Conservation (phyloP, 768 basidiomycete genomes). For the Macrocybe gigantea region DNA sequence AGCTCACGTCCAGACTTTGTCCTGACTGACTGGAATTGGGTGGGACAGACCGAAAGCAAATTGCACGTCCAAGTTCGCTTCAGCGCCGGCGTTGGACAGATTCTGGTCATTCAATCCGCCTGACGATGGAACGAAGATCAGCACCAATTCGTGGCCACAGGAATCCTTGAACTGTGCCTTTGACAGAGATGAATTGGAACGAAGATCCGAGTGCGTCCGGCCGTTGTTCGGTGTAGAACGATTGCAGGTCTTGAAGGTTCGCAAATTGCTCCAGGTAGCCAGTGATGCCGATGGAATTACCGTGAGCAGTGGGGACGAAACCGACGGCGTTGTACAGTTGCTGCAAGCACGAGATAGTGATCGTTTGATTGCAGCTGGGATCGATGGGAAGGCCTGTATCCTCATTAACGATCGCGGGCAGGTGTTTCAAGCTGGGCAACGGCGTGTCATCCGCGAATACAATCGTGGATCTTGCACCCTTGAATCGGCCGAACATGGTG, state of each 20-base stretch:
- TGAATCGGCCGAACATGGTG: constrained; percentile 46
- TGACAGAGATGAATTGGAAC: constrained; percentile 49
- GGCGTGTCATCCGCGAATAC: constrained; percentile 17
- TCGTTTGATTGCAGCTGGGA: constrained; percentile 39
- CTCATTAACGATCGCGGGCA: constrained; percentile 3
- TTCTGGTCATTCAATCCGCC: constrained; percentile 60
- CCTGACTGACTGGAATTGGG: constrained; percentile 39
- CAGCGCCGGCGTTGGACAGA: constrained; percentile 43
- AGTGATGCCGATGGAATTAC: constrained; percentile 49
- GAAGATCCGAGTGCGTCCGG: constrained; percentile 43
- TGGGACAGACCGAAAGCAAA: constrained; percentile 60
- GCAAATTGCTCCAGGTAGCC: constrained; percentile 49
- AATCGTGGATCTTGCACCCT: constrained; percentile 10
- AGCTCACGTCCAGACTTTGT: too few species aligned
- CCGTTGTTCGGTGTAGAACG: constrained; percentile 42
- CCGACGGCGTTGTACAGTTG: constrained; percentile 50
- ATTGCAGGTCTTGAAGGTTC: constrained; percentile 45
- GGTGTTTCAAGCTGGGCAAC: constrained; percentile 3
- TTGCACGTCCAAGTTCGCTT: constrained; percentile 66
- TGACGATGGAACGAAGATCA: constrained; percentile 11
- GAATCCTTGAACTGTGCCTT: neutral
- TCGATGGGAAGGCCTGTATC: constrained; percentile 32
- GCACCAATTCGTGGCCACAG: too few species aligned
- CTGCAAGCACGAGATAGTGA: constrained; percentile 48
- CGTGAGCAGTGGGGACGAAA: constrained; percentile 34